Conservation (phyloP, 139 green algal genomes). For the Astrephomene gubernaculifera region DNA sequence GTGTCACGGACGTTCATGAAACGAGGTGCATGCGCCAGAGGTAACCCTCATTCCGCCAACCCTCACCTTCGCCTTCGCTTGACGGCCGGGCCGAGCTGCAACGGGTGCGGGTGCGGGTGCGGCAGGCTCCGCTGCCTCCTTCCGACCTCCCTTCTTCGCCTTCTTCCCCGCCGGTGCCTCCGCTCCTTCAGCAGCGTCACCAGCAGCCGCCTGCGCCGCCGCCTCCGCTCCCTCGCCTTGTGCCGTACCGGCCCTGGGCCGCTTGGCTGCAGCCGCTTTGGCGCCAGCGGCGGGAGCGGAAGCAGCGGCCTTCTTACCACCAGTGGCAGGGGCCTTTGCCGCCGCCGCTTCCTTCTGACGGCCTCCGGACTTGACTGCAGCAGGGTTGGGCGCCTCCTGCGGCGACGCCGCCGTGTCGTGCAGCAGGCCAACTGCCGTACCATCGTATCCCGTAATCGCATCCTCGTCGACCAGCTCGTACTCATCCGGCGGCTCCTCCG, state of each 20-base stretch:
- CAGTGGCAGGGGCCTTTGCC: neutral
- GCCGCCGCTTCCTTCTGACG: neutral
- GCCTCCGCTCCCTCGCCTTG: neutral
- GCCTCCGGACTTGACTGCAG: neutral
- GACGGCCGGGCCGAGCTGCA: neutral
- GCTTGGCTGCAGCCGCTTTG: neutral
- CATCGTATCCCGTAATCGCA: conserved; percentile 28
- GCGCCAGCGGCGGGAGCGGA: neutral
- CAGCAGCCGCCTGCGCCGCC: neutral
- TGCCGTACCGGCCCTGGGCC: neutral
- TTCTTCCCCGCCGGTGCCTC: neutral
- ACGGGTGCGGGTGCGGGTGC: neutral
- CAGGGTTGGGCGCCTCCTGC: neutral
- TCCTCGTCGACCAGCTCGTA: conserved; percentile 8
- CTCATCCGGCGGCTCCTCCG: neutral
- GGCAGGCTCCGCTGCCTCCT: neutral
- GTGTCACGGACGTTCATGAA: too few relatives aligned
- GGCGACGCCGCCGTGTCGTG: conserved; percentile 40
- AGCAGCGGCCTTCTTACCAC: too few relatives aligned
- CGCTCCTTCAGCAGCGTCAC: neutral
- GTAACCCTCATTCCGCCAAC: too few relatives aligned
- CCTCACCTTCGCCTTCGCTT: conserved; percentile 35
- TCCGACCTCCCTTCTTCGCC: neutral
- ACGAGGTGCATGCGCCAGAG: too few relatives aligned
- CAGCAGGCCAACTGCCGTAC: neutral